Percentiles rank a stretch among this genome's conserved stretches.
These are phyloP conservation scores for Pestalotiopsis fici DNA, from an alignment of 2,329 filamentous ascomycete genomes.

Conservation along the genomic window DNA sequence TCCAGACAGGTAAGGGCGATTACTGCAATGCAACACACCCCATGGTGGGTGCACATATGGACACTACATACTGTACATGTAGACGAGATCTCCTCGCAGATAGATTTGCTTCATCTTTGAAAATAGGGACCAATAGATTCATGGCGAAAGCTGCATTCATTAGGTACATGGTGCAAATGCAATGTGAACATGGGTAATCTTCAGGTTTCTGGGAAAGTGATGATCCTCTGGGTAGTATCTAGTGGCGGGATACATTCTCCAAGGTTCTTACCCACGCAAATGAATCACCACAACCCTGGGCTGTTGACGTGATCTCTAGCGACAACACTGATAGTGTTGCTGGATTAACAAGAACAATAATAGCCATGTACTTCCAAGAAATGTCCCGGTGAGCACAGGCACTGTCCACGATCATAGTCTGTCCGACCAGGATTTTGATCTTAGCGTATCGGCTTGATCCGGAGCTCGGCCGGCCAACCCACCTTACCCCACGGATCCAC, in stretches of 20 bases:
- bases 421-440: not conserved
- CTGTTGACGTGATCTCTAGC: too few species aligned
- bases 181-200: not conserved
- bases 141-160: not conserved
- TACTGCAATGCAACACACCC: not conserved
- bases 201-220: not conserved
- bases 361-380: too few species aligned
- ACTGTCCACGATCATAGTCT: not conserved
- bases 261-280: too few species aligned
- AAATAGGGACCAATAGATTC: not conserved
- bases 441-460: not conserved
- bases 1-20: not conserved
- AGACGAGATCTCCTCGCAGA: not conserved
- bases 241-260: too few species aligned
- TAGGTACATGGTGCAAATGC: not conserved
- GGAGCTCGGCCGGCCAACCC: not conserved
- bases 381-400: not conserved
- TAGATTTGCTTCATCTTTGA: not conserved
- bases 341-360: too few species aligned
- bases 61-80: not conserved
- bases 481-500: slow-evolving; percentile 8
- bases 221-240: not conserved
- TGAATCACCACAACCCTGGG: too few species aligned
- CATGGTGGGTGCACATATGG: not conserved
- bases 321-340: too few species aligned